These are phyloP conservation scores for Ganoderma meredithae DNA, from an alignment of 1,284 basidiomycete genomes.

Conservation along the genomic window DNA sequence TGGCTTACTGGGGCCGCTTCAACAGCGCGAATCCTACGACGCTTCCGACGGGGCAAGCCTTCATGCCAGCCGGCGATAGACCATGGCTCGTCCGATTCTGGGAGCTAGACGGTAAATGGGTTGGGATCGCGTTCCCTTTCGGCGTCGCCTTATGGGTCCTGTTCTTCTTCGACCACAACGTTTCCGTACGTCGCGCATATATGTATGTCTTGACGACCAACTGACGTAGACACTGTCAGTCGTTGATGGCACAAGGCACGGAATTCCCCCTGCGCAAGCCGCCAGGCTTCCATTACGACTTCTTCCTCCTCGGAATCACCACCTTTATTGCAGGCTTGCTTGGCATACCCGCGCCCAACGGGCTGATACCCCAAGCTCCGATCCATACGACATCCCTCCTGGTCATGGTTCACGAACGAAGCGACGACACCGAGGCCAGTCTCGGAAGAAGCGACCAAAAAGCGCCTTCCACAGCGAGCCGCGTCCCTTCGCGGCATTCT, in stretches of 20 bases:
- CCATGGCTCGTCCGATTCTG: slow-evolving; percentile 93
- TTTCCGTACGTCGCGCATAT: slow-evolving; percentile 62
- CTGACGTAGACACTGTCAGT: slow-evolving; percentile 50
- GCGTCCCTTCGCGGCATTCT: background rate
- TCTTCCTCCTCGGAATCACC: slow-evolving; percentile 89
- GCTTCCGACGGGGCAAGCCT: slow-evolving; percentile 74
- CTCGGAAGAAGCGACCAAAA: slow-evolving; percentile 19
- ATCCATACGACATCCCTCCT: slow-evolving; percentile 91
- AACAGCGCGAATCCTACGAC: slow-evolving; percentile 69
- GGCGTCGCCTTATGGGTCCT: slow-evolving; percentile 76
- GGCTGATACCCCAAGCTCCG: slow-evolving; percentile 95
- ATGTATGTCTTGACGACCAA: background rate
- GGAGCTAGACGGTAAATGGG: slow-evolving; percentile 90
- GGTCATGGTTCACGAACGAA: slow-evolving; percentile 67
- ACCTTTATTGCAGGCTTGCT: slow-evolving; percentile 93
- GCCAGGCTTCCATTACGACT: slow-evolving; percentile 92
- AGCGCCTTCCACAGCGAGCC: background rate
- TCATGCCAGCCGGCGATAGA: slow-evolving; percentile 77
- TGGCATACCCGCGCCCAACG: slow-evolving; percentile 94
- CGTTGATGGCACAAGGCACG: slow-evolving; percentile 92
- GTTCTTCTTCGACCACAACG: slow-evolving; percentile 87
- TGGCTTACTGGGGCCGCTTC: slow-evolving; percentile 89
- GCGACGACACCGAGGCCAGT: slow-evolving; percentile 50
- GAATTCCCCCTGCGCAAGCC: slow-evolving; percentile 92
- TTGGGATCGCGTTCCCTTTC: slow-evolving; percentile 83